Evolutionary conservation across 768 basidiomycete genomes (phyloP).

Genomic region (Lactifluus echinatus): DNA sequence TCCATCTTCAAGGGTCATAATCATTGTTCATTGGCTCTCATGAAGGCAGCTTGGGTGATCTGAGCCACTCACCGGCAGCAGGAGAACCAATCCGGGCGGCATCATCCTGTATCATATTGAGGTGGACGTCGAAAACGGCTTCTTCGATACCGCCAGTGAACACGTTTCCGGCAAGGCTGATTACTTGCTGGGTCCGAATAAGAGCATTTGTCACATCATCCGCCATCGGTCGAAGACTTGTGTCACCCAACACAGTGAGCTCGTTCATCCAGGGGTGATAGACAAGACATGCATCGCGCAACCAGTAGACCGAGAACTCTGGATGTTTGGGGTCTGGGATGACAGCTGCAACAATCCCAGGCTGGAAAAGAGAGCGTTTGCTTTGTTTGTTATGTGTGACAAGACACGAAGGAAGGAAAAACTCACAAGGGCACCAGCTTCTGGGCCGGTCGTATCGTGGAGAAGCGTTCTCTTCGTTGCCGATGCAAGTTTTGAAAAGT

Average conservation of each 20-base stretch:
- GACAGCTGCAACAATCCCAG: slow-evolving; percentile 1
- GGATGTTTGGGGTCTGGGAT: slow-evolving; percentile 10
- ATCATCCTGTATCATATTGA: background rate
- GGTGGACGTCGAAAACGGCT: slow-evolving; percentile 4
- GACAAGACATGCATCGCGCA: slow-evolving; percentile 12
- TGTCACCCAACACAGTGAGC: slow-evolving; percentile 8
- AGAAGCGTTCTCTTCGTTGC: slow-evolving; percentile 6
- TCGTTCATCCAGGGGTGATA: slow-evolving; percentile 12
- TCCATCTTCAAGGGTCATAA: background rate
- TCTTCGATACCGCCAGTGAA: slow-evolving; percentile 11
- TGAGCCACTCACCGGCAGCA: slow-evolving; percentile 4
- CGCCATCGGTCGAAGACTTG: slow-evolving; percentile 2
- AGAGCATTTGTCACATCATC: slow-evolving; percentile 10
- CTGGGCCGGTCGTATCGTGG: slow-evolving; percentile 11
- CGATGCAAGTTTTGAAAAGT: slow-evolving; percentile 5
- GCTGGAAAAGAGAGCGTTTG: background rate
- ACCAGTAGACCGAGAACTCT: slow-evolving; percentile 10
- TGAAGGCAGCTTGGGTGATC: too few relatives aligned
- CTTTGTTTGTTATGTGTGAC: background rate
- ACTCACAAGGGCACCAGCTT: slow-evolving; percentile 6
- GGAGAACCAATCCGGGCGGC: slow-evolving; percentile 7
- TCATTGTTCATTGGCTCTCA: too few relatives aligned
- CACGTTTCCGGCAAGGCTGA: slow-evolving; percentile 11
- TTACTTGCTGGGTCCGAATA: slow-evolving; percentile 8
- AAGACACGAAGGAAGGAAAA: background rate